Conservation (phyloP, 2,329 filamentous ascomycete species). For the Epichloe sp. region DNA sequence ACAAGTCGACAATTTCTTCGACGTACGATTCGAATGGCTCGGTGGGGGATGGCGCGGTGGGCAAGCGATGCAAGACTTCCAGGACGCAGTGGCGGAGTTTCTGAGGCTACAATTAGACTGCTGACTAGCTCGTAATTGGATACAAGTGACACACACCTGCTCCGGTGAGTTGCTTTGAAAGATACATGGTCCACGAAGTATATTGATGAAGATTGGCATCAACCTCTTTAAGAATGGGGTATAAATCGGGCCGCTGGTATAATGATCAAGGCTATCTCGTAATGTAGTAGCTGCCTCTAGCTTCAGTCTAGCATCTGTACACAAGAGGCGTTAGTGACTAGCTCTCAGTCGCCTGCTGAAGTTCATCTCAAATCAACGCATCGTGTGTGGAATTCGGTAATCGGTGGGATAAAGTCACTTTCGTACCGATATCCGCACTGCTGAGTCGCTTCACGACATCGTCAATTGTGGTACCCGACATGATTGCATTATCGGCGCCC, state of each 20-base stretch:
- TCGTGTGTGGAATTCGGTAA: not conserved
- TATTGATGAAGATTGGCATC: slow-evolving; percentile 78
- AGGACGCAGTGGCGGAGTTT: slow-evolving; percentile 88
- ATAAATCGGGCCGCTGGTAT: slow-evolving; percentile 67
- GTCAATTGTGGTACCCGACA: slow-evolving; percentile 49
- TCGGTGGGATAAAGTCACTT: not conserved
- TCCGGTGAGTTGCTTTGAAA: slow-evolving; percentile 85
- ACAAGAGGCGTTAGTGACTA: slow-evolving; percentile 2
- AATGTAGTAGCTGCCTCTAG: slow-evolving; percentile 72
- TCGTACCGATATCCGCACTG: slow-evolving; percentile 40
- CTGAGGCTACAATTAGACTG: slow-evolving; percentile 25
- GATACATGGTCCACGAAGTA: slow-evolving; percentile 73
- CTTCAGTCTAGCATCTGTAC: slow-evolving; percentile 65
- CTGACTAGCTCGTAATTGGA: not conserved
- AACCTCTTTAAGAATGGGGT: slow-evolving; percentile 70
- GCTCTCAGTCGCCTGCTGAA: not conserved
- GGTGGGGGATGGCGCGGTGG: slow-evolving; percentile 50
- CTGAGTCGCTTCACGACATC: slow-evolving; percentile 49
- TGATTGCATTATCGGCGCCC: slow-evolving; percentile 37
- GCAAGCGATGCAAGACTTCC: slow-evolving; percentile 83
- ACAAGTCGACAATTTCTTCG: slow-evolving; percentile 73
- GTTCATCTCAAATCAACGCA: not conserved
- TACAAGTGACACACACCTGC: slow-evolving; percentile 45
- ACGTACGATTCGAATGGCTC: slow-evolving; percentile 84
- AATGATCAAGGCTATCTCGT: slow-evolving; percentile 84